Evolutionary conservation across 495 filamentous ascomycete species (phyloP).

Genomic region (Penicillium pulvis): DNA sequence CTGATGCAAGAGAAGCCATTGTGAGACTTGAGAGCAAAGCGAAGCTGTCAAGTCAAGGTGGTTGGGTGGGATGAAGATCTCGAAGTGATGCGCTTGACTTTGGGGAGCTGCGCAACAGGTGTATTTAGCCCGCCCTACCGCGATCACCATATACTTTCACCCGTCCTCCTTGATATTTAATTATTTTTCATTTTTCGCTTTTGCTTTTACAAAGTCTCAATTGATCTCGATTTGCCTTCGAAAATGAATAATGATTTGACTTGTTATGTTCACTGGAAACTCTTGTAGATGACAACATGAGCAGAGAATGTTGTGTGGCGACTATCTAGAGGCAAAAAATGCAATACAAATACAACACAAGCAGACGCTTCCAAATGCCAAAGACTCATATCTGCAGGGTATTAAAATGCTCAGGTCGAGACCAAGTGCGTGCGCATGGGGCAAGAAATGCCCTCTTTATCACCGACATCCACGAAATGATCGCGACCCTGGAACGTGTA

Average conservation of each 20-base stretch:
- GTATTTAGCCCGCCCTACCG: slow-evolving; percentile 13
- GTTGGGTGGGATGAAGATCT: slow-evolving; percentile 16
- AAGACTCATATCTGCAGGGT: neutral
- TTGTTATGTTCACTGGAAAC: neutral
- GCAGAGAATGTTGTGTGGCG: slow-evolving; percentile 9
- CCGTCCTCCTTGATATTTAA: too few species aligned
- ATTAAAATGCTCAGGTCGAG: slow-evolving; percentile 12
- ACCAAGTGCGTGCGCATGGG: slow-evolving; percentile 41
- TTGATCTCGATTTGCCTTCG: neutral
- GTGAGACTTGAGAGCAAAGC: slow-evolving; percentile 22
- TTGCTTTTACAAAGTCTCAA: neutral
- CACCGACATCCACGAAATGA: slow-evolving; percentile 47
- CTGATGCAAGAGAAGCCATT: slow-evolving; percentile 73
- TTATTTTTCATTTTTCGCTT: neutral
- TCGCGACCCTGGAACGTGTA: slow-evolving; percentile 52
- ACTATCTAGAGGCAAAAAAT: slow-evolving; percentile 7
- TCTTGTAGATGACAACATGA: slow-evolving; percentile 3
- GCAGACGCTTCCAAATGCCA: slow-evolving; percentile 4
- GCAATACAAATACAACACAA: slow-evolving; percentile 19
- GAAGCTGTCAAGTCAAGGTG: slow-evolving; percentile 21
- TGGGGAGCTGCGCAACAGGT: slow-evolving; percentile 29
- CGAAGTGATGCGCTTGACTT: slow-evolving; percentile 24
- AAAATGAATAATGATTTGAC: neutral
- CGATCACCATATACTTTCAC: neutral
- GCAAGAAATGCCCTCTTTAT: slow-evolving; percentile 45